Evolutionary conservation across 2,329 filamentous ascomycete genomes (phyloP), one percentile per base, ranked within the genome.

Genomic region (Colletotrichum sp.): DNA sequence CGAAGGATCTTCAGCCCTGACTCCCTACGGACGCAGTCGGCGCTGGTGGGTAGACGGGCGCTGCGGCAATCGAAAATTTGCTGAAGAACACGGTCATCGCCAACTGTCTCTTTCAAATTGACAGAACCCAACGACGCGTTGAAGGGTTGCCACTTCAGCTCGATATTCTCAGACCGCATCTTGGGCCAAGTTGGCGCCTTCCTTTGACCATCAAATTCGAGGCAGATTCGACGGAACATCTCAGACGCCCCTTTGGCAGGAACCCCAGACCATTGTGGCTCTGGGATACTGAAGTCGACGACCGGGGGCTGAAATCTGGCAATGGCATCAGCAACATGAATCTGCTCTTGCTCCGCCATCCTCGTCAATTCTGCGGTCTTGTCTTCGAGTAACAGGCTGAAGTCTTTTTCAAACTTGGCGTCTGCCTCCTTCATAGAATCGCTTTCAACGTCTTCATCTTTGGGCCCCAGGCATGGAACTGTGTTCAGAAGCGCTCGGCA

Each of bases 271-370:
- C 83, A 85, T 44, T 77, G 75, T 2, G 80, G 78, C 7, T 71
- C 59, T 16, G 80, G 72, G 26, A 79, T 78, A 2, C 76, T 75
- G 52, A 84, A 84, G 34, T 81, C 76, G 28, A 84, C 62, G 9
- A 71, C 44, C 7, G 84, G 83, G 55, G 84, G 79, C 3, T 79
- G 74, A 24, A 85, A 57, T 30, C 83, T 79, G 7, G 82, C 74
- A 2, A 80, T 72, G 6, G 80, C 79, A 18, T 82, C 79, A 7
- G 75, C 60, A 24, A 79, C 73, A 26, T 82, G 77, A 2, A 84
- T 62, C 15, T 78, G 77, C 55, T 86, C 85, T 71, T 83, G 80
- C 44, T 82, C 81, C 2, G 49, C 7, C 80, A 57, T 18, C 73
- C 64, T 7, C n/a, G 68, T 24, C 77, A 71, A 12, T 69, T 63